phyloP scores from a whole-genome alignment of 2,329 filamentous ascomycete species.

The Trichoderma sp. region DNA sequence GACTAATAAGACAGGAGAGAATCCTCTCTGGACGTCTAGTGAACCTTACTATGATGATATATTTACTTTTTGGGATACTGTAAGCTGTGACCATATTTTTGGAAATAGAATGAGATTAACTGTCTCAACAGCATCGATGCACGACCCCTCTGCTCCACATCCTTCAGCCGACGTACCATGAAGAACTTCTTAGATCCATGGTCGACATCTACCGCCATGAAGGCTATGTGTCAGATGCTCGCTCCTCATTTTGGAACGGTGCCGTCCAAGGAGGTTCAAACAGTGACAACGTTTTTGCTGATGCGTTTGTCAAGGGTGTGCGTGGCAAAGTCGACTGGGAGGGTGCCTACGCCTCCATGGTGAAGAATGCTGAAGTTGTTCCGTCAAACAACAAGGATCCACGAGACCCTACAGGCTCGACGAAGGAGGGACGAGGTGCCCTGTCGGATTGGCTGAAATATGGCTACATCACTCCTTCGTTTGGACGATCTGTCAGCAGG shows the following conservation, averaged over 20 bases:
- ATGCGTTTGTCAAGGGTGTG: conserved; percentile 68
- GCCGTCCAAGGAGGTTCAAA: conserved; percentile 68
- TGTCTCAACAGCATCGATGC: conserved; percentile 53
- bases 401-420: conserved; percentile 56
- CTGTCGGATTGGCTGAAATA: conserved; percentile 64
- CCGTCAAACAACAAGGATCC: conserved; percentile 59
- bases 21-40: conserved; percentile 59
- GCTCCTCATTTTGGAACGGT: conserved; percentile 67
- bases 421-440: conserved; percentile 65
- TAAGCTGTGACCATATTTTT: conserved; percentile 15
- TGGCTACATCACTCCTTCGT: conserved; percentile 64
- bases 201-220: conserved; percentile 66
- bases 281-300: conserved; percentile 67
- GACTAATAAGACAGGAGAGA: conserved; percentile 68
- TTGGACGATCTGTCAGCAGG: conserved; percentile 58
- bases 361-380: conserved; percentile 62
- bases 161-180: conserved; percentile 59
- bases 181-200: conserved; percentile 63
- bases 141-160: conserved; percentile 63
- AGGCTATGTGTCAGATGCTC: conserved; percentile 62
- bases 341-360: conserved; percentile 60
- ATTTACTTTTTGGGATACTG: conserved; percentile 63
- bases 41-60: conserved; percentile 72
- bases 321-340: conserved; percentile 61
- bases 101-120: not conserved